A percentile compares a stretch with the other conserved stretches of the same genome.
These are phyloP conservation scores for Aureobasidium sp. DNA, from an alignment of 2,329 filamentous ascomycete species.

Conservation along the genomic window DNA sequence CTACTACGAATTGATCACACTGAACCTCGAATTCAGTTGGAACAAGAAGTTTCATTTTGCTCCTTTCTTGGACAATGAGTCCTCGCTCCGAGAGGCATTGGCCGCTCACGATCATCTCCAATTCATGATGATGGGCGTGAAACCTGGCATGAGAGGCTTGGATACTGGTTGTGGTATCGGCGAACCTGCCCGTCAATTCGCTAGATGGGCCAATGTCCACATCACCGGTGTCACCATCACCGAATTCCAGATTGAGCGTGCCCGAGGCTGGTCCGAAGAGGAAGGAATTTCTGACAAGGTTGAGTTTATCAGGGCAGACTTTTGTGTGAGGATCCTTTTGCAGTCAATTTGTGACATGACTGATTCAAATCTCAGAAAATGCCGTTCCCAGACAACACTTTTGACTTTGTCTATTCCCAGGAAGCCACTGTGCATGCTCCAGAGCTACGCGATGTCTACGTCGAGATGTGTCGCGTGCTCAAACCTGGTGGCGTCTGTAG, in stretches of 20 bases:
- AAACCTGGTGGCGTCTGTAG: conserved; percentile 97
- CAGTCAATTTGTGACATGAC: neutral
- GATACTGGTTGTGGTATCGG: conserved; percentile 97
- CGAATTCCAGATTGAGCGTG: conserved; percentile 95
- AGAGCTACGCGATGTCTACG: conserved; percentile 82
- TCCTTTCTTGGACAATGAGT: conserved; percentile 78
- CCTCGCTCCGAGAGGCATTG: conserved; percentile 78
- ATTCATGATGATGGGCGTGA: conserved; percentile 77
- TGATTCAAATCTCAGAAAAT: conserved; percentile 58
- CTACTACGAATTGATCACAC: conserved; percentile 43
- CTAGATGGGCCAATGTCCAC: conserved; percentile 85
- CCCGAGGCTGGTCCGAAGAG: conserved; percentile 71
- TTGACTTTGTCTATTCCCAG: conserved; percentile 94
- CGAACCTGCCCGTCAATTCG: conserved; percentile 88
- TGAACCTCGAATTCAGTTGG: conserved; percentile 86
- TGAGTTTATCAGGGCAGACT: conserved; percentile 58
- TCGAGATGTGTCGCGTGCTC: conserved; percentile 85
- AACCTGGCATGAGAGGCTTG: conserved; percentile 79
- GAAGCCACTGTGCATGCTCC: conserved; percentile 95
- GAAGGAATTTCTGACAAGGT: conserved; percentile 75
- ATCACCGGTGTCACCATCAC: conserved; percentile 96
- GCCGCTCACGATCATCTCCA: conserved; percentile 97
- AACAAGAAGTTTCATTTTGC: conserved; percentile 96
- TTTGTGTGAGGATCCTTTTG: neutral
- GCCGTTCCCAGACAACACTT: conserved; percentile 83